These are phyloP conservation scores for Auricularia auricula-judae DNA, from an alignment of 768 basidiomycete species.

Conservation along the genomic window DNA sequence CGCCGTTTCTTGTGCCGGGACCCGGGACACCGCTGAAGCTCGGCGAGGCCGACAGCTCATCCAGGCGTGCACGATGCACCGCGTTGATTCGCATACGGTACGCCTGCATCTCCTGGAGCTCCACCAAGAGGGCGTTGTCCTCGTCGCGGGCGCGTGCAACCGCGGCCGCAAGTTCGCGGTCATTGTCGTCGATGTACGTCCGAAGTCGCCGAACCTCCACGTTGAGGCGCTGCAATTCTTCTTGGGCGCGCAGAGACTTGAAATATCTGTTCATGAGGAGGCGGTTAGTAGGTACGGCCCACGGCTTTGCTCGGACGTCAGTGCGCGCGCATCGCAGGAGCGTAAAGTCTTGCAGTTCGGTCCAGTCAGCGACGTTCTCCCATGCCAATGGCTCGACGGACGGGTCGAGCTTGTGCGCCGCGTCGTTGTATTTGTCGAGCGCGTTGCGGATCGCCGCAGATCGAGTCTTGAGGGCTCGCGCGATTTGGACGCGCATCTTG, in stretches of 20 bases:
- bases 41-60: background rate
- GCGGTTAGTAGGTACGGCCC: slow-evolving; percentile 1
- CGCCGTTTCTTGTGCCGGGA: too few relatives aligned
- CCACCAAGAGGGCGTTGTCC: background rate
- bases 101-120: background rate
- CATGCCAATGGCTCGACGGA: background rate
- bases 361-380: background rate
- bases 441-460: slow-evolving; percentile 7
- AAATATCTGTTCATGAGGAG: background rate
- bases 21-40: too few relatives aligned
- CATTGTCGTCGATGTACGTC: slow-evolving; percentile 3
- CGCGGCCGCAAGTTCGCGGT: background rate
- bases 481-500: slow-evolving; percentile 20
- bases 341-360: slow-evolving; percentile 2
- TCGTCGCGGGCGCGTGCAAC: background rate
- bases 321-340: background rate
- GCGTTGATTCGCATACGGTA: background rate
- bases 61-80: background rate
- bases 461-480: slow-evolving; percentile 18
- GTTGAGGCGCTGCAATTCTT: slow-evolving; percentile 3
- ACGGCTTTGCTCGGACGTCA: background rate
- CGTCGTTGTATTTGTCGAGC: slow-evolving; percentile 3
- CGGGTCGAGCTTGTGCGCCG: background rate
- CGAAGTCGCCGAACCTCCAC: slow-evolving; percentile 2
- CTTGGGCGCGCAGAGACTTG: background rate